Conservation (phyloP, 2,329 filamentous ascomycete species). For the Hypoxylon rubiginosum region DNA sequence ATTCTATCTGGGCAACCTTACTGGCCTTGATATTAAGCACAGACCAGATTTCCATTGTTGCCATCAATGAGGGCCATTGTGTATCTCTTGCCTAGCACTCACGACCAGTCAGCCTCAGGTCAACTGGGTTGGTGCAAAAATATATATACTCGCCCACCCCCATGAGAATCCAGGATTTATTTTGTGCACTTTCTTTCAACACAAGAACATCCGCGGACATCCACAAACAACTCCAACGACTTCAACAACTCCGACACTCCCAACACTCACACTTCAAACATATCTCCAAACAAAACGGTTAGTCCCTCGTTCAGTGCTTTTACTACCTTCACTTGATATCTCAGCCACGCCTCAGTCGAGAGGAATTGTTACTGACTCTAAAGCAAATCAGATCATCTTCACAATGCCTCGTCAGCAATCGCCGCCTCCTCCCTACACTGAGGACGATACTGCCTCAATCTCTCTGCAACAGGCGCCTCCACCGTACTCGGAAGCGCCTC, state of each 20-base stretch:
- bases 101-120: not conserved
- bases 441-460: too few species aligned
- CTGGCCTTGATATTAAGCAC: not conserved
- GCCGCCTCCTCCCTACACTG: not conserved
- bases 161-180: too few species aligned
- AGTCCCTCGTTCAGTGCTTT: not conserved
- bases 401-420: not conserved
- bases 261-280: not conserved
- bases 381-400: not conserved
- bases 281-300: not conserved
- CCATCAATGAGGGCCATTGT: not conserved
- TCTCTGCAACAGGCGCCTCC: too few species aligned
- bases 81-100: not conserved
- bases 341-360: not conserved
- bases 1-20: not conserved
- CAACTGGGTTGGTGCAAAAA: not conserved
- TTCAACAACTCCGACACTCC: too few species aligned
- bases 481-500: too few species aligned
- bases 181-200: not conserved
- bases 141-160: not conserved
- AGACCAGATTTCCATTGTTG: not conserved
- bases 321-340: not conserved
- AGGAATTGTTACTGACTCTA: not conserved
- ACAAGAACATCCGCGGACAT: not conserved
- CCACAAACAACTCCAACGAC: not conserved